These are phyloP conservation scores for Stemphylium beticola DNA, from an alignment of 2,329 filamentous ascomycete genomes.

Conservation along the genomic window DNA sequence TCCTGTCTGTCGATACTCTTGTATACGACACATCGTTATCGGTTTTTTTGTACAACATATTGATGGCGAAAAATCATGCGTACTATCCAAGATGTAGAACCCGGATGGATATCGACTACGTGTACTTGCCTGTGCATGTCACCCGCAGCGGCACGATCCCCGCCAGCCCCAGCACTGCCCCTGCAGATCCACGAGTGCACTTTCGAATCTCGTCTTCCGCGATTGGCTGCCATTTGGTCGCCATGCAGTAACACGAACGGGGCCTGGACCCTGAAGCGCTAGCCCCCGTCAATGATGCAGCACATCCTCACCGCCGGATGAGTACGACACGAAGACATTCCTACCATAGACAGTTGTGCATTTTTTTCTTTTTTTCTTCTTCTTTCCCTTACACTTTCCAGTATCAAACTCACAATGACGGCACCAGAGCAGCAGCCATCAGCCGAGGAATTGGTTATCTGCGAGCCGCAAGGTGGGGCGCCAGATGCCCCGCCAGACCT, in stretches of 20 bases:
- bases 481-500: conserved; percentile 67
- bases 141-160: conserved; percentile 8
- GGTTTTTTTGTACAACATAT: neutral
- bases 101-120: neutral
- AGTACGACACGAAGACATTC: conserved; percentile 22
- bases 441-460: conserved; percentile 48
- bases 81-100: neutral
- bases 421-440: conserved; percentile 32
- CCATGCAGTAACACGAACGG: conserved; percentile 12
- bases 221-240: conserved; percentile 31
- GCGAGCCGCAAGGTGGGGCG: conserved; percentile 50
- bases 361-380: neutral
- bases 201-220: conserved; percentile 21
- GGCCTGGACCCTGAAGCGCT: conserved; percentile 39
- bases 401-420: conserved; percentile 27
- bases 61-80: neutral
- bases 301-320: conserved; percentile 34
- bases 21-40: neutral
- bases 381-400: neutral
- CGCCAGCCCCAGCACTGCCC: conserved; percentile 11
- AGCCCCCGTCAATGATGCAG: conserved; percentile 15
- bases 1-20: neutral
- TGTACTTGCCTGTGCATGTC: neutral
- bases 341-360: conserved; percentile 1
- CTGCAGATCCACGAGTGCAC: conserved; percentile 18